Percentiles rank a stretch among this genome's conserved stretches.
Conservation (phyloP, 73 alveolate species). For the Symbiodinium pilosum region DNA sequence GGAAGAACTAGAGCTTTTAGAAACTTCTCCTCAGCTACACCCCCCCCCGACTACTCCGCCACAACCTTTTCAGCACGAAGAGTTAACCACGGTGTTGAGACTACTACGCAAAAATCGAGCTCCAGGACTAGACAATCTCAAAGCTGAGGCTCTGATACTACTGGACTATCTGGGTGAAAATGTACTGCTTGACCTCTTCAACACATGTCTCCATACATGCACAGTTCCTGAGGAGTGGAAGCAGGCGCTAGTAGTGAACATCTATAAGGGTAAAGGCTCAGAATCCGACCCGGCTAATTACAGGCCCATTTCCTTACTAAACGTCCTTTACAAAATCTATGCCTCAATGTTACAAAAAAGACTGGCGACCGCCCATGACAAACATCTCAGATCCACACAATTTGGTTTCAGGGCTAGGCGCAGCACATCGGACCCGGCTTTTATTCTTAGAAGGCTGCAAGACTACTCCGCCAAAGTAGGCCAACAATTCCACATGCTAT, state of each 20-base stretch:
- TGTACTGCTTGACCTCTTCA: too few relatives aligned
- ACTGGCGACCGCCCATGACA: background rate
- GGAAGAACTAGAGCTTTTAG: background rate
- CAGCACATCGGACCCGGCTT: background rate
- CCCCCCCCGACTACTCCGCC: background rate
- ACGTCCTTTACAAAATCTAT: too few relatives aligned
- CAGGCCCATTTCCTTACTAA: background rate
- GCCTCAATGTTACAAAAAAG: background rate
- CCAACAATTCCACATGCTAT: background rate
- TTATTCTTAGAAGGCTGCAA: background rate
- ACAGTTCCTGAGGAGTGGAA: background rate
- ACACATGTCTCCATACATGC: background rate
- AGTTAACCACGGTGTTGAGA: background rate
- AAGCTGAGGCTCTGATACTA: background rate
- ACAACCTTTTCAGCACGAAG: background rate
- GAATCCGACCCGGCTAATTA: background rate
- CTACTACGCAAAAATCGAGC: background rate
- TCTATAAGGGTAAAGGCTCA: background rate
- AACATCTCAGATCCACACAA: background rate
- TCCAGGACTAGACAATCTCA: background rate
- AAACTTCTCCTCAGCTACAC: background rate
- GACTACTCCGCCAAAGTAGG: background rate
- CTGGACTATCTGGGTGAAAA: background rate
- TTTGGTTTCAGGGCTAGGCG: background rate
- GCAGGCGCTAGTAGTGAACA: background rate